Evolutionary conservation across 2,329 filamentous ascomycete species (phyloP).

Genomic region (Aplosporella prunicola): DNA sequence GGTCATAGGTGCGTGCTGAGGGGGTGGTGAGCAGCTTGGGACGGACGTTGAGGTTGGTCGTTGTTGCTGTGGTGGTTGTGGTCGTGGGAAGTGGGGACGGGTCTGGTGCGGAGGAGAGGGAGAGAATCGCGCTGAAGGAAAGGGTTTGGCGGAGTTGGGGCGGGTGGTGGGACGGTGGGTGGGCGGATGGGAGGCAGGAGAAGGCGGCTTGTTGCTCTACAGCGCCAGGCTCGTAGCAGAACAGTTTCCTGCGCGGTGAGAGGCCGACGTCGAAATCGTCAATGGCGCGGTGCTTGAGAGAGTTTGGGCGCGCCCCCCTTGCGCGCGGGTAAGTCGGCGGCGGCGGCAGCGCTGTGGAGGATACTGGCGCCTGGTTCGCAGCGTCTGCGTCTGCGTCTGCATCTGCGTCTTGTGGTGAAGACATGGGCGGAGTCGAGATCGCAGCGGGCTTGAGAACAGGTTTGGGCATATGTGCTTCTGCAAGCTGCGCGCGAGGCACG

Average conservation of each 20-base stretch:
- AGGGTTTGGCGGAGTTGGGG: constrained; percentile 19
- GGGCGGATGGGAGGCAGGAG: constrained; percentile 10
- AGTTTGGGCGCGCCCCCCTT: too few species aligned
- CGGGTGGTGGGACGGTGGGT: constrained; percentile 10
- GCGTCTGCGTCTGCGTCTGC: not conserved
- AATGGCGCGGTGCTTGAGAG: not conserved
- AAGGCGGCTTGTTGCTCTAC: constrained; percentile 4
- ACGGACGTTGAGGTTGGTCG: constrained; percentile 12
- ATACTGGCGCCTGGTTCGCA: not conserved
- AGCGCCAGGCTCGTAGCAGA: too few species aligned
- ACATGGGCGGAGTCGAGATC: constrained; percentile 1
- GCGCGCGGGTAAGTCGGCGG: too few species aligned
- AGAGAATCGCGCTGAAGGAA: too few species aligned
- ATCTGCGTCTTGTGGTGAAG: not conserved
- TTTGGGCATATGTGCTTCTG: not conserved
- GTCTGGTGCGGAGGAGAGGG: too few species aligned
- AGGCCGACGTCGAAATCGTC: constrained; percentile 7
- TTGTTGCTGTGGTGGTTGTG: not conserved
- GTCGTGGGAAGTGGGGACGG: too few species aligned
- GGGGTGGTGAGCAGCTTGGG: constrained; percentile 12
- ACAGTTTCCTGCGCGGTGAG: constrained; percentile 7
- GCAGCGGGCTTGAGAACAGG: not conserved
- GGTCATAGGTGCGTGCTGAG: not conserved
- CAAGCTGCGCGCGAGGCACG: not conserved
- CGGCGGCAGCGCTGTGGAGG: not conserved